Percentiles rank a stretch among this genome's conserved stretches.
Conservation (phyloP, 2,329 filamentous ascomycete genomes). For the Mycocentrospora acerina region DNA sequence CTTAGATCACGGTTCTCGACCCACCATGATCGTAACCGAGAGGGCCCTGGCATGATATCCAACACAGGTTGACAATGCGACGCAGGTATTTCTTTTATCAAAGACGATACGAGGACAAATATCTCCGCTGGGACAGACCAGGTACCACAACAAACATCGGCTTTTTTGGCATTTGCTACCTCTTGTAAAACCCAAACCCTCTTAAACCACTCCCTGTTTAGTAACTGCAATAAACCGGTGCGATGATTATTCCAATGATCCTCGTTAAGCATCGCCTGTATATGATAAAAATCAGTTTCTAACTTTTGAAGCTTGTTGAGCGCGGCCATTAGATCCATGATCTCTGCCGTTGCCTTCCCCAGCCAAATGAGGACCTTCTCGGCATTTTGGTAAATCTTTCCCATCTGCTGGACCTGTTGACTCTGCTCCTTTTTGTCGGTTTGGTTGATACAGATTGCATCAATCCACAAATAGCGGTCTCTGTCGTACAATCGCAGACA, state of each 20-base stretch:
- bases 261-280: conserved; percentile 3
- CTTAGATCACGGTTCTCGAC: conserved; percentile 10
- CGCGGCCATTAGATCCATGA: conserved; percentile 6
- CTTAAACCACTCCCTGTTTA: conserved; percentile 6
- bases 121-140: conserved; percentile 7
- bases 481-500: conserved; percentile 2
- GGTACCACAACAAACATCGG: conserved; percentile 8
- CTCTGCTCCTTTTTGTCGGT: conserved; percentile 3
- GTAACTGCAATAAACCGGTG: conserved; percentile 4
- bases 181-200: conserved; percentile 21
- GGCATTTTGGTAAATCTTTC: conserved; percentile 6
- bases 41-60: conserved; percentile 17
- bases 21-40: conserved; percentile 17
- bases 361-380: conserved; percentile 8
- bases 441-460: conserved; percentile 16
- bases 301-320: conserved; percentile 6
- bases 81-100: conserved; percentile 6
- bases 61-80: conserved; percentile 16
- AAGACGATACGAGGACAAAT: conserved; percentile 9
- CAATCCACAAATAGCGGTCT: background rate
- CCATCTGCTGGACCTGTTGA: conserved; percentile 9
- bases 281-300: background rate
- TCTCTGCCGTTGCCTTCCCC: conserved; percentile 1
- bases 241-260: conserved; percentile 2
- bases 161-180: conserved; percentile 10